Percentiles rank a stretch among this genome's conserved stretches.
Evolutionary conservation across 345 rosid species (phyloP).

Genomic region (Streptanthus diversifolius): DNA sequence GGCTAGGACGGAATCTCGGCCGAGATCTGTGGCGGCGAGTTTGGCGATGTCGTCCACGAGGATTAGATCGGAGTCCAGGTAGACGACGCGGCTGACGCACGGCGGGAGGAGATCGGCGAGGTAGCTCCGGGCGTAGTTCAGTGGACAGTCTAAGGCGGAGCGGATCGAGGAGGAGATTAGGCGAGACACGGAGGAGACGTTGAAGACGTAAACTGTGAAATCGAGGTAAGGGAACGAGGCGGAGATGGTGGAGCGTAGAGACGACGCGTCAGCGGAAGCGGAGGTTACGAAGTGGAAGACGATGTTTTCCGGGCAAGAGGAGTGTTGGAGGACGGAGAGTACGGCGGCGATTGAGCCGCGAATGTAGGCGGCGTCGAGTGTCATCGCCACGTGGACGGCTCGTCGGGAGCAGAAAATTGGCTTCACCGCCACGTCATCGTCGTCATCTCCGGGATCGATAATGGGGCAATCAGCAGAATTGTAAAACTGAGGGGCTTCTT

Average conservation of each 20-base stretch:
- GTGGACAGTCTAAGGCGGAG: conserved; percentile 79
- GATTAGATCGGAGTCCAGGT: conserved; percentile 85
- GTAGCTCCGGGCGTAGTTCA: conserved; percentile 91
- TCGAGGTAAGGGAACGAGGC: conserved; percentile 82
- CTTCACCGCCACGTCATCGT: conserved; percentile 14
- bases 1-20: conserved; percentile 53
- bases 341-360: conserved; percentile 95
- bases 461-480: conserved; percentile 74
- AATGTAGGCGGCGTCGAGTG: conserved; percentile 75
- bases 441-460: conserved; percentile 19
- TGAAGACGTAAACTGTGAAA: conserved; percentile 62
- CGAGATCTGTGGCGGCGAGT: conserved; percentile 65
- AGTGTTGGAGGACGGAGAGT: conserved; percentile 81
- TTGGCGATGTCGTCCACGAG: conserved; percentile 87
- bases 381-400: conserved; percentile 90
- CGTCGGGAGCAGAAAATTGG: conserved; percentile 56
- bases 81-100: conserved; percentile 76
- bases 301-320: conserved; percentile 82
- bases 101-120: conserved; percentile 65
- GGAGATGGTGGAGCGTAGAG: conserved; percentile 57
- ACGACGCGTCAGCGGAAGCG: conserved; percentile 48
- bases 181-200: conserved; percentile 56
- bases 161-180: conserved; percentile 89
- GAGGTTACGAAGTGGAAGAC: conserved; percentile 85
- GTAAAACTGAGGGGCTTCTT: conserved; percentile 91